Percentiles rank a stretch among this genome's conserved stretches.
These are phyloP conservation scores for Ophiostoma ips DNA, from an alignment of 2,329 filamentous ascomycete genomes.

Conservation along the genomic window DNA sequence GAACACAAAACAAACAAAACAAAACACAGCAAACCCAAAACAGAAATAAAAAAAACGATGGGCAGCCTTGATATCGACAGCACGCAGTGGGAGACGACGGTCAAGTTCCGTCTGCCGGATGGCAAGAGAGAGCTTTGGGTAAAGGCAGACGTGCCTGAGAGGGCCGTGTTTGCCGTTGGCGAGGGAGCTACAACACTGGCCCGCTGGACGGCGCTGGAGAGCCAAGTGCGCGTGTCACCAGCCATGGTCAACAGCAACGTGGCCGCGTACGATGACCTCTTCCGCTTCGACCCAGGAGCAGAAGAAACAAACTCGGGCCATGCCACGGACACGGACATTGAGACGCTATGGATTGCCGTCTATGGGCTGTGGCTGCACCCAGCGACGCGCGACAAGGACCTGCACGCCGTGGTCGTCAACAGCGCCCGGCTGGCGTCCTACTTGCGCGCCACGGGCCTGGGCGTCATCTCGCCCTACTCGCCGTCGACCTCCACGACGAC, in stretches of 20 bases:
- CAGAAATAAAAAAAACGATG: neutral
- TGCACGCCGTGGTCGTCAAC: constrained; percentile 8
- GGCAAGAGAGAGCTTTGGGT: constrained; percentile 10
- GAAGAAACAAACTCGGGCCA: too few relatives aligned
- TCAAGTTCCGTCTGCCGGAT: constrained; percentile 10
- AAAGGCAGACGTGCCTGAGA: neutral
- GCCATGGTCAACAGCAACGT: constrained; percentile 13
- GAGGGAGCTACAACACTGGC: constrained; percentile 2
- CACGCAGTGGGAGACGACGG: neutral
- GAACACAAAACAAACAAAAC: too few relatives aligned
- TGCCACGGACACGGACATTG: neutral
- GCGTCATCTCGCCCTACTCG: constrained; percentile 10
- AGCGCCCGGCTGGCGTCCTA: constrained; percentile 7
- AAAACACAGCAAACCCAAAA: neutral
- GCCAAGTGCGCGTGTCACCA: constrained; percentile 9
- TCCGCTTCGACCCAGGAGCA: too few relatives aligned
- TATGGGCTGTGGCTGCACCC: constrained; percentile 13
- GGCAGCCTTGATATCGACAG: neutral
- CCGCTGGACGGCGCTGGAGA: constrained; percentile 6
- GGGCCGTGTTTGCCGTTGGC: constrained; percentile 1
- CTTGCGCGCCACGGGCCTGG: constrained; percentile 10
- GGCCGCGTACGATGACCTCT: neutral
- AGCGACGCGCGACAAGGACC: constrained; percentile 4
- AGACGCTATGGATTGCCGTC: constrained; percentile 9
- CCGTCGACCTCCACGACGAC: constrained; percentile 3